Evolutionary conservation across 1,284 basidiomycete genomes (phyloP).

Genomic region (Uromyces viciae-fabae): DNA sequence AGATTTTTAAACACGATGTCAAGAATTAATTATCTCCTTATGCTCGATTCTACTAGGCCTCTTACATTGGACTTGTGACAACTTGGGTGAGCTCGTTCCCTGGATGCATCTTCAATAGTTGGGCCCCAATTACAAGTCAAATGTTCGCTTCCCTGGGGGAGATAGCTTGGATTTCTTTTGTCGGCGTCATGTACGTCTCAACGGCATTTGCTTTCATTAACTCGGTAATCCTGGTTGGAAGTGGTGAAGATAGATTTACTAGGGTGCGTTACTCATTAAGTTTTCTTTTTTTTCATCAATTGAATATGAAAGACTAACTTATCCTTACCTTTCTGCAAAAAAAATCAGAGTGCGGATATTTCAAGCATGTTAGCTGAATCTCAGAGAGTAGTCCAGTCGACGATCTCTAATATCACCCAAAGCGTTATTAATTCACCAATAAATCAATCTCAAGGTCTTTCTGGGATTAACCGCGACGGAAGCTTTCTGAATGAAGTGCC

Average conservation of each 20-base stretch:
- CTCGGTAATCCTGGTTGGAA: constrained; percentile 27
- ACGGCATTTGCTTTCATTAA: constrained; percentile 33
- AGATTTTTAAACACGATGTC: not conserved
- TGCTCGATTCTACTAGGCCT: not conserved
- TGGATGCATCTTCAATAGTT: constrained; percentile 37
- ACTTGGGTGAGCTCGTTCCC: constrained; percentile 45
- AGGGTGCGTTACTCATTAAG: constrained; percentile 19
- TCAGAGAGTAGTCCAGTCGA: constrained; percentile 41
- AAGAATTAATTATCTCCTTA: not conserved
- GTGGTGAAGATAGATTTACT: constrained; percentile 35
- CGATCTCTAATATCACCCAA: constrained; percentile 42
- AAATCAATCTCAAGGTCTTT: constrained; percentile 8
- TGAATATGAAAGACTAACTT: not conserved
- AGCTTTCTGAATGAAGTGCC: constrained; percentile 36
- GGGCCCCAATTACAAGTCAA: constrained; percentile 1
- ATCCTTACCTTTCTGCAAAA: not conserved
- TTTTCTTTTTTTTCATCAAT: not conserved
- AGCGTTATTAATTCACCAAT: constrained; percentile 31
- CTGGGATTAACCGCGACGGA: constrained; percentile 35
- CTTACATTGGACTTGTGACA: constrained; percentile 32
- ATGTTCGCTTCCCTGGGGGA: constrained; percentile 40
- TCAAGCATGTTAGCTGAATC: constrained; percentile 32
- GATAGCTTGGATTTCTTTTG: constrained; percentile 37
- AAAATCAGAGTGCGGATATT: constrained; percentile 9
- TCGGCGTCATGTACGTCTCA: constrained; percentile 32